Base-by-base conservation (phyloP, 352 stramenopile genomes). In the Globisporangium rhizosaccharum region DNA sequence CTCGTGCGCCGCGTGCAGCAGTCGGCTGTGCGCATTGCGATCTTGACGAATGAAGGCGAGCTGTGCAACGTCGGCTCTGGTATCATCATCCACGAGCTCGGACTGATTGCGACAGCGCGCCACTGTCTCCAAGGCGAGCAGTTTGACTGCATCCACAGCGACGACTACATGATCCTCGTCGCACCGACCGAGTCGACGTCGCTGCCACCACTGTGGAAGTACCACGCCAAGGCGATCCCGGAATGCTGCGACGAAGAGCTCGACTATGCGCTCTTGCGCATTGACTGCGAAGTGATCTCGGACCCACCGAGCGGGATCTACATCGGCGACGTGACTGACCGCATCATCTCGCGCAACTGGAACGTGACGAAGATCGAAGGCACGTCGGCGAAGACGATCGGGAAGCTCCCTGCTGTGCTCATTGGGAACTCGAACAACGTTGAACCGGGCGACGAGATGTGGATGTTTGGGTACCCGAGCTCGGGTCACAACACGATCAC, bases 391-490 rank as follows among this genome's bases (percentile, higher is more conserved):
- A 75, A 72, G 23, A 92, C 77, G 20, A 88, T 93, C 15, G 68
- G 67, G 33, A 94, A 92, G 59, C 57, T 94, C 3, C 82, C 85
- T 0, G 82, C 85, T 9, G 82, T 94, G 26, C 72, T 72, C 5
- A 91, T 94, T 55, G 85, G 85, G 33, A 94, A 94, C 56, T 94
- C 85, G 42, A 94, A 94, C 66, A 94, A 92, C 37, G 76, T 94
- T 20, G 85, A 94, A 57, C 85, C 85, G 15, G 85, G 85, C 26
- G 85, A 94, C 59, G 85, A 94, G 57, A 92, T 94, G 83, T 94
- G 85, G 85, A 94, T 94, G 85, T 94, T 94, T 72, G 85, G 85
- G 11, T 94, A 94, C 54, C 85, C 85, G 20, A 94, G 85, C 65
- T 92, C 81, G 48, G 85, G 85, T 20, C 85, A 94, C 72, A 94